phyloP scores from a whole-genome alignment of 139 green algal genomes.

The Nannochloris sp. region DNA sequence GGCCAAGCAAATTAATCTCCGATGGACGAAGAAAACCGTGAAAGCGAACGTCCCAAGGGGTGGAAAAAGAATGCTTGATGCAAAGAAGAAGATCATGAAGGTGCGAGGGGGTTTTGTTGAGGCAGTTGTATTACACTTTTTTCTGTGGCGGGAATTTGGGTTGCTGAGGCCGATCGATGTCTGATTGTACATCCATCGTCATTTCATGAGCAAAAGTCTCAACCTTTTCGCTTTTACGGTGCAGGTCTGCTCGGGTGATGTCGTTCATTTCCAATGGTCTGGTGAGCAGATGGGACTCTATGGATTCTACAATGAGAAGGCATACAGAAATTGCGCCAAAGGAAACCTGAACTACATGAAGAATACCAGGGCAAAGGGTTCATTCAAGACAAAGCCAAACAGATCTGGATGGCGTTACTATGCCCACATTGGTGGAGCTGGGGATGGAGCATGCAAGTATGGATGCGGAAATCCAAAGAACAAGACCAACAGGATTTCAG shows the following conservation, averaged over 20 bases:
- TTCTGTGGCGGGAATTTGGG: no score
- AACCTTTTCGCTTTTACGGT: neutral
- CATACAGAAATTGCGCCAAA: neutral
- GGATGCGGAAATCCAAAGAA: neutral
- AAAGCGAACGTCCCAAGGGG: no score
- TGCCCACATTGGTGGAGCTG: neutral
- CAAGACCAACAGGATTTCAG: neutral
- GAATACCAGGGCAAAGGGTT: neutral
- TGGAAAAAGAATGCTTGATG: no score
- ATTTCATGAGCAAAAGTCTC: no score
- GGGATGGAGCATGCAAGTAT: constrained; percentile 2
- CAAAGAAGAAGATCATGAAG: no score
- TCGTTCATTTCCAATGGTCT: neutral
- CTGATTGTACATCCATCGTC: no score
- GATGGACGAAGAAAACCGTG: no score
- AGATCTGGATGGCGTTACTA: constrained; percentile 7
- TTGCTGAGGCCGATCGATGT: no score
- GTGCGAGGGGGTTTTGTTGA: no score
- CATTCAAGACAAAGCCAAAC: constrained; percentile 1
- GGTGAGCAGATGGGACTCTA: neutral
- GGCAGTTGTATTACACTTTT: no score
- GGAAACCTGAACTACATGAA: constrained; percentile 1
- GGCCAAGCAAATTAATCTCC: no score
- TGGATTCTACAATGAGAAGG: neutral
- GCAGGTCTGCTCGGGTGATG: neutral